Percentiles rank a stretch among this genome's conserved stretches.
phyloP scores from a whole-genome alignment of 2,329 filamentous ascomycete species.

The Claviceps sp. region DNA sequence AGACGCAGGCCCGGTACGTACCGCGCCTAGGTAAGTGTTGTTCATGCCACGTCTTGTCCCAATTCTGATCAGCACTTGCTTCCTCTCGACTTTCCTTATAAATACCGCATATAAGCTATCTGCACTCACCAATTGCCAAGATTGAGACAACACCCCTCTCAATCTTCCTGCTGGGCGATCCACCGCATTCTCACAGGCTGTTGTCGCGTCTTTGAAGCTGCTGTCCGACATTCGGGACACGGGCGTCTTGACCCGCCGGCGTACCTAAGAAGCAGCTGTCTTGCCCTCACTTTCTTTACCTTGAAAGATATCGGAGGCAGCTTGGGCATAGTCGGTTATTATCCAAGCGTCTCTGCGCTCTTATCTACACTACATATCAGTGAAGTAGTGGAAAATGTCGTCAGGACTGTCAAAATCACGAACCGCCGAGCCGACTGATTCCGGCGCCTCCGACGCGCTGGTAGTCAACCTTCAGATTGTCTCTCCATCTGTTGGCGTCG shows the following conservation, averaged over 20 bases:
- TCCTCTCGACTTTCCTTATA: not conserved
- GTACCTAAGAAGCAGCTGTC: not conserved
- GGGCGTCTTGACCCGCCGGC: not conserved
- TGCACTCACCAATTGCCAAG: not conserved
- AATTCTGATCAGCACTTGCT: not conserved
- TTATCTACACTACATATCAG: not conserved
- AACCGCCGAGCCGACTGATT: slow-evolving; percentile 10
- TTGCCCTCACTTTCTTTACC: not conserved
- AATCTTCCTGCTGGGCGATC: too few relatives aligned
- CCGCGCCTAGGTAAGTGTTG: not conserved
- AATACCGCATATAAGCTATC: not conserved
- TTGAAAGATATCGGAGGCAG: not conserved
- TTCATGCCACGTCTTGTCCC: slow-evolving; percentile 2
- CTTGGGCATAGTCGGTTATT: not conserved
- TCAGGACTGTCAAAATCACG: slow-evolving; percentile 19
- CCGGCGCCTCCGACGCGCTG: slow-evolving; percentile 18
- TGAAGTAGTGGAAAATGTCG: slow-evolving; percentile 22
- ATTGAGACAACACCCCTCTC: not conserved
- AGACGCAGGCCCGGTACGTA: not conserved
- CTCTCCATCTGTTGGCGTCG: slow-evolving; percentile 43
- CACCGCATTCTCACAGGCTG: not conserved
- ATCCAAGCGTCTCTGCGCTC: not conserved
- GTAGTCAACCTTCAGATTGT: slow-evolving; percentile 43
- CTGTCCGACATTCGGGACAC: not conserved
- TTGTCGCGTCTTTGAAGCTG: not conserved